Percentiles rank a stretch among this genome's conserved stretches.
Conservation (phyloP, 1,139 yeast genomes). For the Keqinozyma sinolaborantium region DNA sequence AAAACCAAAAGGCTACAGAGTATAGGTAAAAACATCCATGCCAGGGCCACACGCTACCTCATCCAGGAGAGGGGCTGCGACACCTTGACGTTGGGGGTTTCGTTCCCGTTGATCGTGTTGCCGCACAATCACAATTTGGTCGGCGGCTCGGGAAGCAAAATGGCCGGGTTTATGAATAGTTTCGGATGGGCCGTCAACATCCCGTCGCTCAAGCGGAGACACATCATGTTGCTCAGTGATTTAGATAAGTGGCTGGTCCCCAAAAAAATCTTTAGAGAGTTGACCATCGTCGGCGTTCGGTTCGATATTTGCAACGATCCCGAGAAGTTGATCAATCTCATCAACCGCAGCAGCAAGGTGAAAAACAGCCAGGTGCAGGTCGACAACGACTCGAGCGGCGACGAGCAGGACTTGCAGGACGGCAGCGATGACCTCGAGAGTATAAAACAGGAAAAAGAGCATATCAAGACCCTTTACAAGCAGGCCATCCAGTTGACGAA, state of each 20-base stretch:
- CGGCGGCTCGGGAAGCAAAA: slow-evolving; percentile 15
- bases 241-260: slow-evolving; percentile 51
- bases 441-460: slow-evolving; percentile 11
- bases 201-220: slow-evolving; percentile 17
- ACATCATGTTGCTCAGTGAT: slow-evolving; percentile 36
- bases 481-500: slow-evolving; percentile 22
- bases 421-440: background rate
- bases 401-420: slow-evolving; percentile 4
- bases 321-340: slow-evolving; percentile 33
- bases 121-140: slow-evolving; percentile 27
- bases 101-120: slow-evolving; percentile 49
- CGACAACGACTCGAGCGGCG: slow-evolving; percentile 6
- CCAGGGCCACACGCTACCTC: slow-evolving; percentile 52
- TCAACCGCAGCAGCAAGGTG: slow-evolving; percentile 14
- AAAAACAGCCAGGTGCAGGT: slow-evolving; percentile 3
- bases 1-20: slow-evolving; percentile 55
- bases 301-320: slow-evolving; percentile 52
- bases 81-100: slow-evolving; percentile 44
- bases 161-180: slow-evolving; percentile 28
- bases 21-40: slow-evolving; percentile 56
- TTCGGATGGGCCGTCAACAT: slow-evolving; percentile 35
- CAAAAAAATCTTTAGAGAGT: slow-evolving; percentile 50
- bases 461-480: slow-evolving; percentile 16
- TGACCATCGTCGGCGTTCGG: slow-evolving; percentile 58
- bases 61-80: slow-evolving; percentile 42